A percentile compares a stretch with the other conserved stretches of the same genome.
Conservation (phyloP, 495 filamentous ascomycete genomes). For the Penicillium ochrochloron region DNA sequence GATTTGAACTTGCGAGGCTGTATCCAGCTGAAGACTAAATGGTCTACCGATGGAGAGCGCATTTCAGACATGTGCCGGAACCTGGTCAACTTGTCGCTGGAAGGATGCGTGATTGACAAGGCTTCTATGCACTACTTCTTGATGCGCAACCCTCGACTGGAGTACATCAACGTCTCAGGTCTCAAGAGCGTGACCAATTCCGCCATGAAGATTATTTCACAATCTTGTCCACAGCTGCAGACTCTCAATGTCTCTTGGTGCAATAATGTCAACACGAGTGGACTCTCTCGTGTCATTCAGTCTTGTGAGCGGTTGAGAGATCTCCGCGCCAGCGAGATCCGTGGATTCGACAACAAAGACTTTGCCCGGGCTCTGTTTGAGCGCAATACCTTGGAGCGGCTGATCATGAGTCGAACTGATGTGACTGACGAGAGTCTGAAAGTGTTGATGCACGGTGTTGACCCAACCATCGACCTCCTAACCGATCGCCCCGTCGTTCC, state of each 20-base stretch:
- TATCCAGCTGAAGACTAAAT: constrained; percentile 76
- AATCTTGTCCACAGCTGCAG: constrained; percentile 80
- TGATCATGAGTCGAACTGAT: constrained; percentile 79
- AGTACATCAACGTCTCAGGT: constrained; percentile 83
- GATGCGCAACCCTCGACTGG: constrained; percentile 72
- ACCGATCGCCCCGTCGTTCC: constrained; percentile 77
- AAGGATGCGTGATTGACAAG: constrained; percentile 86
- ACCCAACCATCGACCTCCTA: constrained; percentile 77
- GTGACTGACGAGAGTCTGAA: constrained; percentile 73
- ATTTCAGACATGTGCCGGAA: constrained; percentile 83
- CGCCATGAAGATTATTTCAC: constrained; percentile 84
- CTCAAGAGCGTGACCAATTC: constrained; percentile 79
- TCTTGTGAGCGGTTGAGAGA: constrained; percentile 76
- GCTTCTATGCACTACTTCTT: constrained; percentile 79
- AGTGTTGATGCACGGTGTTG: constrained; percentile 71
- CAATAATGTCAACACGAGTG: constrained; percentile 77
- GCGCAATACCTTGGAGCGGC: constrained; percentile 77
- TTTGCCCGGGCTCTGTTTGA: constrained; percentile 74
- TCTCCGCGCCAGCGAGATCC: constrained; percentile 80
- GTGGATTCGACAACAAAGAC: constrained; percentile 72
- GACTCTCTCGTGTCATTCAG: constrained; percentile 73
- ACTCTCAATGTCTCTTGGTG: constrained; percentile 92
- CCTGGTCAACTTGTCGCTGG: constrained; percentile 81
- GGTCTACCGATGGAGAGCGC: constrained; percentile 66
- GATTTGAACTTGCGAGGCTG: constrained; percentile 87